Percentiles rank a stretch among this genome's conserved stretches.
Evolutionary conservation across 208 protist genomes (phyloP).

Genomic region (Eutreptiella sp.): DNA sequence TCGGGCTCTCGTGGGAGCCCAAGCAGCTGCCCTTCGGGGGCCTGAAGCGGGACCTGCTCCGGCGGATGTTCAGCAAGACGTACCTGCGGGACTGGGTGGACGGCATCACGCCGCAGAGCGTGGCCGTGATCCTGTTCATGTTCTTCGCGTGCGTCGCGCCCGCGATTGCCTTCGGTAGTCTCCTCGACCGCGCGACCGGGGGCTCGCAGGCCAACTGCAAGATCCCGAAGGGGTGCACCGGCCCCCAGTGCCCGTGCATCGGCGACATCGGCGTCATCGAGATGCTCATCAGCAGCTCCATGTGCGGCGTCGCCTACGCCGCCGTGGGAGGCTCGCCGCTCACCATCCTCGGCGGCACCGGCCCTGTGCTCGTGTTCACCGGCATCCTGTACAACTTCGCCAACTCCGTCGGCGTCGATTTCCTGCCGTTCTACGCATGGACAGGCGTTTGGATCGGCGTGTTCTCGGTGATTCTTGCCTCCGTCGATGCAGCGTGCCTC

Average conservation of each 20-base stretch:
- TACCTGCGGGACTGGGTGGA: background rate
- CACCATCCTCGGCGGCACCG: constrained; percentile 37
- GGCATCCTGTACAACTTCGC: constrained; percentile 26
- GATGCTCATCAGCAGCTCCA: constrained; percentile 21
- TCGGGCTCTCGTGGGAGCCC: too few relatives aligned
- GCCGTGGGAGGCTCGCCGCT: constrained; percentile 26
- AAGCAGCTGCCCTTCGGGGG: too few relatives aligned
- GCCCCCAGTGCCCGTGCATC: too few relatives aligned
- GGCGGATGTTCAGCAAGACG: too few relatives aligned
- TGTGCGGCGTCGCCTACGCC: constrained; percentile 29
- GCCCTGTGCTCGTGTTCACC: constrained; percentile 29
- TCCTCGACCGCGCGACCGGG: constrained; percentile 6
- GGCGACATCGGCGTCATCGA: constrained; percentile 24
- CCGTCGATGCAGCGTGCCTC: constrained; percentile 7
- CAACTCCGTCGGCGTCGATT: constrained; percentile 20
- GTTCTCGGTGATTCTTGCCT: constrained; percentile 24
- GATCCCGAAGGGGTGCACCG: too few relatives aligned
- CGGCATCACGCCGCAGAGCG: background rate
- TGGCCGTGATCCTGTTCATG: constrained; percentile 28
- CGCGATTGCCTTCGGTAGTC: constrained; percentile 23
- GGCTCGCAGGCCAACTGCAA: too few relatives aligned
- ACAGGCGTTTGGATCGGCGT: constrained; percentile 32
- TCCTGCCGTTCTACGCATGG: too few relatives aligned
- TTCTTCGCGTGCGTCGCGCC: constrained; percentile 28
- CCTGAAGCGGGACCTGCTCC: too few relatives aligned